Evolutionary conservation across 371 early-diverging fungal species (phyloP), one percentile per base, ranked within the genome.

Genomic region (Nematocida homosporus): DNA sequence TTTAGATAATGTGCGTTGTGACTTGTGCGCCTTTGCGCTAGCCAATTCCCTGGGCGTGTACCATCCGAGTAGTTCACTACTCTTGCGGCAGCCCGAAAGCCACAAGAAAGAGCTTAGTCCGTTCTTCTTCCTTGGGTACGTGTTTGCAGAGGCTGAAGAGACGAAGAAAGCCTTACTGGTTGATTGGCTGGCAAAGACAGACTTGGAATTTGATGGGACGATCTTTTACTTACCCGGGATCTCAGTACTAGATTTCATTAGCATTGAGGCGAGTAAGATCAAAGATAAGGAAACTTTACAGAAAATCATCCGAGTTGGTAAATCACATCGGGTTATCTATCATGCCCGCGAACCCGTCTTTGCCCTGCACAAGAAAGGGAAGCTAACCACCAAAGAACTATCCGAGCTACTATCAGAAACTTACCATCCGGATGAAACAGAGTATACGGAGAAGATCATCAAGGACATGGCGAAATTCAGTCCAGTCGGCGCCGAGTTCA

Each of bases 1-100:
- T 2, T 25, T 72, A 8, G 18, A 23, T 10, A 51, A 54, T 30
- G 63, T 38, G 18, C 50, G 75, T 41, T 48, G 47, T 34, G 63
- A 72, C 32, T 25, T 72, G 27, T 72, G 75, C 23, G 75, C 75
- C 8, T 72, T 68, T 52, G 60, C 75, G 18, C 52, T 72, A 5
- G 75, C 75, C 25, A 72, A 72, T 34, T 29, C 38, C 3, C 52
- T 27, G 13, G 61, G 61, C 4, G 25, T 48, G 25, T 48, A 72
- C 52, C 4, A 23, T 8, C 60, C 61, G 30, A 72, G 57, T 30
- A 18, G 60, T 47, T 34, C 61, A 30, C 37, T 72, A 25, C 75
- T 72, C n/a, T 44, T 61, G 25, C 10, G 63, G 18, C 44, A 42
- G 30, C 38, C 23, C 25, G 30, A 32, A 13, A 44, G 42, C 27